Percentiles rank a stretch among this genome's conserved stretches.
Conservation (phyloP, 2,329 filamentous ascomycete species). For the Sarocladium brachiariae region DNA sequence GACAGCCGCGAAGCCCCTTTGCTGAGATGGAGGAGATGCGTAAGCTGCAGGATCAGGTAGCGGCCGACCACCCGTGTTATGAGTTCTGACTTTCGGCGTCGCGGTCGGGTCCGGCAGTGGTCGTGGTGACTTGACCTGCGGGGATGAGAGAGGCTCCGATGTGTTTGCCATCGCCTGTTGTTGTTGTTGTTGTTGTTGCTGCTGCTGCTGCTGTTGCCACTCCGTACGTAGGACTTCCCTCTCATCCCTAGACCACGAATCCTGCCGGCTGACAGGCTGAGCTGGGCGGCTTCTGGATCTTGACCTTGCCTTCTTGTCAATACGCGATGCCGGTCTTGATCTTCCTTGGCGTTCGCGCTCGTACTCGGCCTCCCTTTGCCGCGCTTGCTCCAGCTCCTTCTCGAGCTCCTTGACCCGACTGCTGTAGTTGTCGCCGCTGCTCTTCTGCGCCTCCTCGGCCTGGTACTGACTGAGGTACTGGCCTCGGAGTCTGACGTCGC, state of each 20-base stretch:
- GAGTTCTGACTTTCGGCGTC: slow-evolving; percentile 25
- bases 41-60: slow-evolving; percentile 43
- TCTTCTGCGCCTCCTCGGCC: slow-evolving; percentile 43
- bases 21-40: slow-evolving; percentile 16
- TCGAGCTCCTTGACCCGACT: slow-evolving; percentile 76
- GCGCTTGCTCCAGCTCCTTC: slow-evolving; percentile 55
- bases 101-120: slow-evolving; percentile 35
- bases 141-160: slow-evolving; percentile 12
- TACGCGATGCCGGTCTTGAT: slow-evolving; percentile 16
- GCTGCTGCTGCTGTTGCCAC: slow-evolving; percentile 37
- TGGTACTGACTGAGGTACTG: slow-evolving; percentile 86
- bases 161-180: slow-evolving; percentile 24
- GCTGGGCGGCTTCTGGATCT: slow-evolving; percentile 36
- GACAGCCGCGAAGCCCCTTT: background rate
- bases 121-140: slow-evolving; percentile 27
- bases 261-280: slow-evolving; percentile 38
- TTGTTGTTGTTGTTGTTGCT: too few relatives aligned
- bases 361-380: slow-evolving; percentile 57
- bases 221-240: slow-evolving; percentile 55
- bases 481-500: slow-evolving; percentile 65
- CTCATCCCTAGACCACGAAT: slow-evolving; percentile 60
- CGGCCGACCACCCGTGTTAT: slow-evolving; percentile 40
- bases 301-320: slow-evolving; percentile 18
- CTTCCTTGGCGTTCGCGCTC: slow-evolving; percentile 50
- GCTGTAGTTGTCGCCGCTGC: slow-evolving; percentile 41